A percentile compares a stretch with the other conserved stretches of the same genome.
Evolutionary conservation across 441 rosid species (phyloP).

Genomic region (Kokia cookei): DNA sequence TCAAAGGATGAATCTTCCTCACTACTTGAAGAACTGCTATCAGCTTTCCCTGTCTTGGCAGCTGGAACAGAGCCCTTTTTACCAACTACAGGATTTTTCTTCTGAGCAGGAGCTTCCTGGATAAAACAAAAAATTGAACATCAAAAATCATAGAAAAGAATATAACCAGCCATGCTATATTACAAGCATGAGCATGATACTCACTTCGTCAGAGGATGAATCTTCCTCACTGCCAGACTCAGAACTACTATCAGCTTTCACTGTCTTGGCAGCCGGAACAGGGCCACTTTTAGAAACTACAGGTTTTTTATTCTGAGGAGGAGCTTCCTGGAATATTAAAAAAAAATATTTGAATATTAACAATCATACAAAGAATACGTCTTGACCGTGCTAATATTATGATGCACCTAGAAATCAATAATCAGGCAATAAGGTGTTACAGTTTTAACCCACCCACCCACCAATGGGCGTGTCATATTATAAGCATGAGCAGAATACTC

Average conservation of each 20-base stretch:
- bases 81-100: neutral
- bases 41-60: neutral
- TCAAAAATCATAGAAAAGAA: neutral
- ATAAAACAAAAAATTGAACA: neutral
- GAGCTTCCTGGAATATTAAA: neutral
- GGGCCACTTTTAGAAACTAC: slow-evolving; percentile 28
- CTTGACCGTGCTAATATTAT: neutral
- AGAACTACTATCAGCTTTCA: slow-evolving; percentile 20
- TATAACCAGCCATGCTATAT: neutral
- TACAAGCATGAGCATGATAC: neutral
- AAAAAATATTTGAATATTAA: neutral
- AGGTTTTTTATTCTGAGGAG: neutral
- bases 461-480: neutral
- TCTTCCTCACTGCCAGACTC: slow-evolving; percentile 24
- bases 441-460: too few species aligned
- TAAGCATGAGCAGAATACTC: neutral
- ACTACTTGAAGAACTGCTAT: neutral
- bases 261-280: slow-evolving; percentile 14
- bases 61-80: neutral
- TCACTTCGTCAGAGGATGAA: slow-evolving; percentile 15
- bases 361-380: neutral
- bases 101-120: slow-evolving; percentile 1
- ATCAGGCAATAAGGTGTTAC: too few species aligned
- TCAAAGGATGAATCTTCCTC: neutral
- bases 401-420: too few species aligned